Evolutionary conservation across 768 basidiomycete species (phyloP), one percentile per base, ranked within the genome.

Genomic region (Lyophyllum decastes): DNA sequence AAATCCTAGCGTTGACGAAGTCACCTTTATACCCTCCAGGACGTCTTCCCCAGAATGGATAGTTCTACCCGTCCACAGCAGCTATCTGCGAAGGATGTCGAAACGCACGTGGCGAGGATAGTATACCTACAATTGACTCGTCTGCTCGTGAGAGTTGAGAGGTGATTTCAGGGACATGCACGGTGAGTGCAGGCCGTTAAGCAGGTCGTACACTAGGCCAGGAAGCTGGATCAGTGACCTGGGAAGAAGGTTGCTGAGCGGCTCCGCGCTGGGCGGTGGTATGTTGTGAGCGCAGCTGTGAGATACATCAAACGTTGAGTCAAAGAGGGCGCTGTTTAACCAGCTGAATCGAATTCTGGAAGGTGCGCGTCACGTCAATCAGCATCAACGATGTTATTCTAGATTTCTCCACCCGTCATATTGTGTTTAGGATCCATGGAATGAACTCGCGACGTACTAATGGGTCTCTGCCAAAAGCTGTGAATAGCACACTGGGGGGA

Each of bases 11-110:
- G n/a, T 11, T n/a, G 5, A n/a, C 27, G 22, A 14, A 2, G 24
- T 27, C 19, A 49, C 44, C 26, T 55, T 52, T 58, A 52, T 58
- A 58, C 27, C n/a, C 52, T 27, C 17, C 40, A 30, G 35, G 8
- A 26, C 22, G 26, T 8, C 10, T 30, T 30, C 10, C 22, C 35
- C 38, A 16, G 30, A 49, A 2, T 41, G 30, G n/a, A 7, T 5
- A 41, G 43, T 19, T 2, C 27, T 6, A 19, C 40, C 19, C 40
- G 4, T 41, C 5, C 10, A 30, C 30, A 4, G 10, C 5, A 30
- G 30, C 30, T 30, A 30, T 30, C 30, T 4, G 30, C 30, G 30
- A 4, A 10, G 30, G 30, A 30, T 10, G 14, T 41, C 4, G 17
- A 19, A 4, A 2, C 9, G 5, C 40, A 41, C 17, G 40, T 17